phyloP scores from a whole-genome alignment of 2,329 filamentous ascomycete genomes.

The Bisporella sp. region DNA sequence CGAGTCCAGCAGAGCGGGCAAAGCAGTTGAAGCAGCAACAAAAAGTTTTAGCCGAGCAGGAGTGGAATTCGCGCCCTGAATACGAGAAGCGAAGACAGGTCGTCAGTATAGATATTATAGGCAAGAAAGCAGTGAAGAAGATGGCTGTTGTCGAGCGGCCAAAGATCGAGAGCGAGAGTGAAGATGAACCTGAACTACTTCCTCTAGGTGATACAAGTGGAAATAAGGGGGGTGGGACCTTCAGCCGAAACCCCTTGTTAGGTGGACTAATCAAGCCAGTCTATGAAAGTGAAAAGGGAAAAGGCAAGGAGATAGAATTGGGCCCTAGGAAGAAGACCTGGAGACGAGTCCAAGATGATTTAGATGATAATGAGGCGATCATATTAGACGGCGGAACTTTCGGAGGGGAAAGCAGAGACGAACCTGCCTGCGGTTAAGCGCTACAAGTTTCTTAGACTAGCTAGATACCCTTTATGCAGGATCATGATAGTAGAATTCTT shows the following conservation, averaged over 20 bases:
- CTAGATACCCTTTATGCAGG: no score
- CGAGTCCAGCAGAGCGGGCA: conserved; percentile 59
- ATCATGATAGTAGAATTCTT: no score
- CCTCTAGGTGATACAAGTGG: conserved; percentile 10
- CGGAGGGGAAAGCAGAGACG: conserved; percentile 19
- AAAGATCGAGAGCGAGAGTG: conserved; percentile 10
- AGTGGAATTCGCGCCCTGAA: conserved; percentile 60
- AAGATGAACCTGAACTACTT: conserved; percentile 20
- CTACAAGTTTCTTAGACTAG: no score
- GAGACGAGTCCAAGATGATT: conserved; percentile 34
- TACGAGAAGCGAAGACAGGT: conserved; percentile 66
- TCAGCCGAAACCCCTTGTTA: conserved; percentile 29
- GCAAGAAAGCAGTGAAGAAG: conserved; percentile 45
- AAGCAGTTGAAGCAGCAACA: conserved; percentile 64
- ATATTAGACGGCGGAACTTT: conserved; percentile 33
- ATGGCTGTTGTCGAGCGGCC: conserved; percentile 23
- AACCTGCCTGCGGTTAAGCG: conserved; percentile 19
- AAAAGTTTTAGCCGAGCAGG: conserved; percentile 58
- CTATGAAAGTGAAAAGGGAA: conserved; percentile 24
- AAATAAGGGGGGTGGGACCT: conserved; percentile 22
- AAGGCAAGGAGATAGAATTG: conserved; percentile 10
- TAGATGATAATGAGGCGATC: conserved; percentile 33
- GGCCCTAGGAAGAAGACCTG: conserved; percentile 26
- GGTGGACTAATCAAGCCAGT: conserved; percentile 28
- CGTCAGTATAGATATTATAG: conserved; percentile 61